These are phyloP conservation scores for Paulownia fortunei DNA, from an alignment of 257 asterid genomes.

Conservation along the genomic window DNA sequence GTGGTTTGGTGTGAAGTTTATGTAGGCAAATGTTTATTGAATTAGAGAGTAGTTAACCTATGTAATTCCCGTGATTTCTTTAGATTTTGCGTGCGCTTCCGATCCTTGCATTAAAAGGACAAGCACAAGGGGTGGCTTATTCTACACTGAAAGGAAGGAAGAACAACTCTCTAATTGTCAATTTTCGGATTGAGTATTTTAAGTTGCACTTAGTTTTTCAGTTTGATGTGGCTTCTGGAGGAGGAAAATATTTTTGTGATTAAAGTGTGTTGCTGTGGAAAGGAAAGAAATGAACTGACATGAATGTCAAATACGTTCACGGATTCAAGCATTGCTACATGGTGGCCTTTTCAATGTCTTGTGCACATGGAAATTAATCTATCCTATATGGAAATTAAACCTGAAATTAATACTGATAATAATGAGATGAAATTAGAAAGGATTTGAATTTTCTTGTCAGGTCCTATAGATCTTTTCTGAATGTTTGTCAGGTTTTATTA, in stretches of 20 bases:
- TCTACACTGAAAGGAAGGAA: background rate
- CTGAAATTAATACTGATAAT: background rate
- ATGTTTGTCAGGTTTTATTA: constrained; percentile 9
- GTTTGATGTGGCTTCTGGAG: constrained; percentile 15
- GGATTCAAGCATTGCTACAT: background rate
- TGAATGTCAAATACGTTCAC: background rate
- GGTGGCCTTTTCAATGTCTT: background rate
- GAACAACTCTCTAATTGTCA: background rate
- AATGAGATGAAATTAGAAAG: constrained; percentile 4
- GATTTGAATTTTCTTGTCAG: background rate
- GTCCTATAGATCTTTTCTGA: background rate
- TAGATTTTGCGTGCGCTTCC: background rate
- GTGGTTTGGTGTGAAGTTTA: background rate
- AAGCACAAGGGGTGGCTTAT: constrained; percentile 16
- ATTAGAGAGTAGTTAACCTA: background rate
- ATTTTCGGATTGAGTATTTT: background rate
- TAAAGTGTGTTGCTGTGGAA: background rate
- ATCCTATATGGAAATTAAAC: background rate
- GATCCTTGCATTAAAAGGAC: constrained; percentile 2
- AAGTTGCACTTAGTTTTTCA: background rate
- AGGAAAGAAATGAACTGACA: background rate
- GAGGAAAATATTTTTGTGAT: background rate
- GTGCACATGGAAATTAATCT: background rate
- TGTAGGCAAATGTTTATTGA: background rate
- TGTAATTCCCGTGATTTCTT: background rate